Evolutionary conservation across 495 filamentous ascomycete genomes (phyloP), one percentile per base, ranked within the genome.

Genomic region (Lasiosphaeria miniovina): DNA sequence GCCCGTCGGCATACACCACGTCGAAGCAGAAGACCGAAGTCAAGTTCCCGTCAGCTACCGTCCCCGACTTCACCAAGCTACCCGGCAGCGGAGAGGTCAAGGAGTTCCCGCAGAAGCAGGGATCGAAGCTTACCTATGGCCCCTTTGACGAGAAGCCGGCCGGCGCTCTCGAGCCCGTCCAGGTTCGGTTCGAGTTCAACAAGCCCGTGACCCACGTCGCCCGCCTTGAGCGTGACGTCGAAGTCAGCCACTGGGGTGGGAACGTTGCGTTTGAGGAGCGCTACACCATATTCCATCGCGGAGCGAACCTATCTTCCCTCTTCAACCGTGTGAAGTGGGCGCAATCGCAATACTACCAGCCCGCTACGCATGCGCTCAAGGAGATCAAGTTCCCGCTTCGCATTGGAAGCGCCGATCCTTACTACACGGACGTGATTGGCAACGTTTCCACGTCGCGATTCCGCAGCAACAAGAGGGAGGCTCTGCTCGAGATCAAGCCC

Each of bases 221-320:
- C 15, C 72, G 83, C 6, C 77, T 97, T 48, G 90, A 97, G 78
- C 86, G 94, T 32, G 92, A 96, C 65, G 75, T 98, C 58, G 93
- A 98, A 73, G 88, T 98, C 61, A 94, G 90, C 65, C 95, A 98
- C 71, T 98, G 94, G 94, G 94, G 94, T 61, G 95, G 94, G 32
- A 98, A 98, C 71, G 75, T 98, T 45, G 94, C 93, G 0, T 88
- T 89, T 33, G 95, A 98, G 71, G 94, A 98, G 72, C 86, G 91
- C 52, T 97, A 96, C 80, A 90, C 86, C 75, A 83, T 97, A 63
- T 83, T 83, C 67, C 96, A 98, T 80, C 83, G 86, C 53, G 94
- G 85, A 58, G 96, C 94, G 14, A 82, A 87, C 69, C 86, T 98
- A 38, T 83, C 86, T 38, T 85, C 86, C 57, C 87, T 93, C 11